A percentile compares a stretch with the other conserved stretches of the same genome.
These are phyloP conservation scores for Dioscorea cayenensis DNA, from an alignment of 116 monocot genomes.

Conservation along the genomic window DNA sequence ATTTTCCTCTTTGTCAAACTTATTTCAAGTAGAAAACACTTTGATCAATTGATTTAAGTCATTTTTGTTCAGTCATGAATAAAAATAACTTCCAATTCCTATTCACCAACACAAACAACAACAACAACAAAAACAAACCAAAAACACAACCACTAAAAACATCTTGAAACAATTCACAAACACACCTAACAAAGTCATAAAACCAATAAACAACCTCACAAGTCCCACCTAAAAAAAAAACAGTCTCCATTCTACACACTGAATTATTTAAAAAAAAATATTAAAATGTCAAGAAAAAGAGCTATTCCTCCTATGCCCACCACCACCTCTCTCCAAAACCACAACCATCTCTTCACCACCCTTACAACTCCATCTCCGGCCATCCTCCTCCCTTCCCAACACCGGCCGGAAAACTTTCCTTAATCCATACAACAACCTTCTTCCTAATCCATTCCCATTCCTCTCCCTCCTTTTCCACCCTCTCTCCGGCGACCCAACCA, in stretches of 20 bases:
- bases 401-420: conserved; percentile 40
- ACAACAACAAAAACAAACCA: too few relatives aligned
- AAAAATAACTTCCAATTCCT: too few relatives aligned
- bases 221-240: background rate
- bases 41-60: too few relatives aligned
- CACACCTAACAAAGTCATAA: background rate
- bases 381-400: background rate
- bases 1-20: too few relatives aligned
- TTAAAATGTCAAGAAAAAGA: conserved; percentile 14
- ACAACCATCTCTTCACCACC: too few relatives aligned
- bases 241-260: too few relatives aligned
- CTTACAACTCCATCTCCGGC: background rate
- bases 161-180: too few relatives aligned
- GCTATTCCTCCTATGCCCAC: conserved; percentile 9
- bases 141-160: too few relatives aligned
- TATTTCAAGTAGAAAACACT: too few relatives aligned
- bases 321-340: background rate
- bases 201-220: conserved; percentile 1
- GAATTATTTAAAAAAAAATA: too few relatives aligned
- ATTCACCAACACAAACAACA: too few relatives aligned
- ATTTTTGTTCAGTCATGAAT: too few relatives aligned
- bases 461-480: conserved; percentile 3
- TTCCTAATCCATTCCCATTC: conserved; percentile 21
- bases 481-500: background rate
- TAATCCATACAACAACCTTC: conserved; percentile 52